Evolutionary conservation across 2,329 filamentous ascomycete genomes (phyloP).

Genomic region (Chrysoporthe puriensis): DNA sequence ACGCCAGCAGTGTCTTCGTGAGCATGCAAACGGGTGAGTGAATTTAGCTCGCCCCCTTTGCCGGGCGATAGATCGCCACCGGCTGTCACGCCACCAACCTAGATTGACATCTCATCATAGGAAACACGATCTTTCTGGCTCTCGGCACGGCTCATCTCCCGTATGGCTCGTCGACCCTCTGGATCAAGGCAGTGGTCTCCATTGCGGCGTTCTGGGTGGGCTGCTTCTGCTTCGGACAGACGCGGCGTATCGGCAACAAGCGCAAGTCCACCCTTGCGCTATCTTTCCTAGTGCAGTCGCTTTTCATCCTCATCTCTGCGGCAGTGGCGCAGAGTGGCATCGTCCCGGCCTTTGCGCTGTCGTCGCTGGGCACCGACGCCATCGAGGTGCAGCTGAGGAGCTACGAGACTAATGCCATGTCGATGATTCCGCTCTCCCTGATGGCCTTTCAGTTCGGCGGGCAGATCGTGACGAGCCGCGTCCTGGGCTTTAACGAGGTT

Average conservation of each 20-base stretch:
- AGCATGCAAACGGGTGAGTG: conserved; percentile 43
- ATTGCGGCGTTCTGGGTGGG: conserved; percentile 58
- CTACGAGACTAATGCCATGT: conserved; percentile 43
- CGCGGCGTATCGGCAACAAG: conserved; percentile 31
- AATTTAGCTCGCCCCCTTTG: not conserved
- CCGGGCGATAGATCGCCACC: not conserved
- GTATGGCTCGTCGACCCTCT: conserved; percentile 50
- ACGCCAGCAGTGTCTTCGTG: conserved; percentile 44
- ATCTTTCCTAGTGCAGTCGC: conserved; percentile 56
- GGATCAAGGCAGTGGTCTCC: conserved; percentile 44
- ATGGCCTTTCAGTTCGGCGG: conserved; percentile 60
- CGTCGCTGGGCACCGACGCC: conserved; percentile 41
- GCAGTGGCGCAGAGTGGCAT: conserved; percentile 52
- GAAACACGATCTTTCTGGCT: conserved; percentile 66
- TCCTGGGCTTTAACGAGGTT: conserved; percentile 57
- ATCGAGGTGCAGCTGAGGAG: conserved; percentile 35
- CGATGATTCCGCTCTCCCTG: conserved; percentile 44
- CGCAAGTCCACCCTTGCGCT: conserved; percentile 42
- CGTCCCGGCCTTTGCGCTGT: conserved; percentile 46
- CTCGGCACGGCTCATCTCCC: conserved; percentile 60
- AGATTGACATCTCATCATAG: conserved; percentile 33
- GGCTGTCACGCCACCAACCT: not conserved
- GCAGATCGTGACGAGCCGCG: conserved; percentile 56
- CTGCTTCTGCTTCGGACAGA: conserved; percentile 50
- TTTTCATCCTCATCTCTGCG: conserved; percentile 56